Evolutionary conservation across 1,284 basidiomycete species (phyloP).

Genomic region (Leccinum solheimii): DNA sequence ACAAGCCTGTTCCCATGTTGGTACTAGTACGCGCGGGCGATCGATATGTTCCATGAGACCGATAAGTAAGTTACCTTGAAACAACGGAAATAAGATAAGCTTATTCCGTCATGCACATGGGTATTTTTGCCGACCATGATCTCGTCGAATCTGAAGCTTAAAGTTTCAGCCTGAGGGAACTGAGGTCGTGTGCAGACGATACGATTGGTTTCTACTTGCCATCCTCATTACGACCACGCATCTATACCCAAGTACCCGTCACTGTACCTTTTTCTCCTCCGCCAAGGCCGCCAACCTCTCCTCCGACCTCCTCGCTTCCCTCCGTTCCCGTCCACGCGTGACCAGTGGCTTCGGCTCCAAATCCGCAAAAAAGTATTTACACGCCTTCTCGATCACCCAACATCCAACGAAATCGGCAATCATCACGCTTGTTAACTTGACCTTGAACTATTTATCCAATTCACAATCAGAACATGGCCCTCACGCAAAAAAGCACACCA

Average conservation of each 20-base stretch:
- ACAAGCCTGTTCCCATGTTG: no score
- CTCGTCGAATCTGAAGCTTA: no score
- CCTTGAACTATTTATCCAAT: constrained; percentile 64
- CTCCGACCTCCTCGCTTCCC: constrained; percentile 47
- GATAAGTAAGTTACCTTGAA: background rate
- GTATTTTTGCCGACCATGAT: background rate
- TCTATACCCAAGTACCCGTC: background rate
- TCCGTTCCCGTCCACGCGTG: constrained; percentile 77
- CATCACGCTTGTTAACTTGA: constrained; percentile 80
- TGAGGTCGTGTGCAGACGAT: background rate
- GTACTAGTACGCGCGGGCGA: no score
- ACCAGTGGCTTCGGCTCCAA: constrained; percentile 85
- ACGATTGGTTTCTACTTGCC: background rate
- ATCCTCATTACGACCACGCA: background rate
- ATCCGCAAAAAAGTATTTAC: constrained; percentile 89
- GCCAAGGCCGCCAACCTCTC: constrained; percentile 12
- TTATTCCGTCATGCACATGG: background rate
- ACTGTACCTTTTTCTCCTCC: constrained; percentile 31
- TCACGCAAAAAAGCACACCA: constrained; percentile 1
- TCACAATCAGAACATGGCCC: background rate
- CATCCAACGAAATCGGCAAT: constrained; percentile 87
- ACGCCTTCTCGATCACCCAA: constrained; percentile 78
- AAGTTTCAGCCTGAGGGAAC: background rate
- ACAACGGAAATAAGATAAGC: background rate
- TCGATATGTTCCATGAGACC: background rate